These are phyloP conservation scores for Hydnomerulius pinastri DNA, from an alignment of 768 basidiomycete genomes.

Conservation along the genomic window DNA sequence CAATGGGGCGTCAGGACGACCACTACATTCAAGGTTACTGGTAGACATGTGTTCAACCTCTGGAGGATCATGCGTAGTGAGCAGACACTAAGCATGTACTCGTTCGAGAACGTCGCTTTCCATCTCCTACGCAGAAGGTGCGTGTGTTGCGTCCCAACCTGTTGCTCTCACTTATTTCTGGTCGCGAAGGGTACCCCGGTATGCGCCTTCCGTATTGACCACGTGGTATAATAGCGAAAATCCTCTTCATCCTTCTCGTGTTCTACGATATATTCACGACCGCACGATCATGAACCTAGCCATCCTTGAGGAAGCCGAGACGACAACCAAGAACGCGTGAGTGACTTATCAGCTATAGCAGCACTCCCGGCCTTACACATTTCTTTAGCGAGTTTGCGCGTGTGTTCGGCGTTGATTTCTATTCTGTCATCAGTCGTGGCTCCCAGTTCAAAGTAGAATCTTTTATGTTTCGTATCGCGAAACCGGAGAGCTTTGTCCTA, in stretches of 20 bases:
- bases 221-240: constrained; percentile 65
- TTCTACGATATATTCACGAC: constrained; percentile 64
- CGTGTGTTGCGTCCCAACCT: constrained; percentile 12
- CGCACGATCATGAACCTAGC: constrained; percentile 73
- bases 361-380: neutral
- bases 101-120: constrained; percentile 88
- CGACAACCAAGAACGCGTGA: constrained; percentile 89
- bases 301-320: constrained; percentile 78
- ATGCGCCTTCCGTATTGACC: constrained; percentile 61
- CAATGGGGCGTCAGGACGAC: constrained; percentile 75
- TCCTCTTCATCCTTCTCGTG: constrained; percentile 53
- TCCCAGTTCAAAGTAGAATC: constrained; percentile 99
- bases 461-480: constrained; percentile 96
- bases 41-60: constrained; percentile 89
- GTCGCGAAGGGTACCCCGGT: constrained; percentile 73
- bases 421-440: constrained; percentile 90
- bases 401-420: constrained; percentile 97
- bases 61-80: constrained; percentile 94
- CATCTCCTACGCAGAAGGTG: constrained; percentile 78
- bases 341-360: neutral
- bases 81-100: constrained; percentile 72
- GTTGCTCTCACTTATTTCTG: neutral
- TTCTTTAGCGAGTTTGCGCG: constrained; percentile 86
- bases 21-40: constrained; percentile 81
- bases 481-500: constrained; percentile 91